Percentiles rank a stretch among this genome's conserved stretches.
phyloP scores from a whole-genome alignment of 768 basidiomycete species.

The Boletellus ananiceps region DNA sequence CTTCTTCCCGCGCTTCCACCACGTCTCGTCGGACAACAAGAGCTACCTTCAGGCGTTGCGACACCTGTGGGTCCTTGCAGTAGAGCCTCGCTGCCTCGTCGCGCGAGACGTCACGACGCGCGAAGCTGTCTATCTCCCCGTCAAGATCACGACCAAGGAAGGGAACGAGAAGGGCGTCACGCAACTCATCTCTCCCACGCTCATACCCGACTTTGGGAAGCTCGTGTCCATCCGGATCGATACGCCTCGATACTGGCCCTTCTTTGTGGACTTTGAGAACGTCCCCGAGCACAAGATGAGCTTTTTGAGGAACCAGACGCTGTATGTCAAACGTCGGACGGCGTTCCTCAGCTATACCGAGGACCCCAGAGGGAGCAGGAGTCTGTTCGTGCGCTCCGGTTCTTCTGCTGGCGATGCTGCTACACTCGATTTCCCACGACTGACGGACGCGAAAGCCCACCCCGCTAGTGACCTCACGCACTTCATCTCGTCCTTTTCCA shows the following conservation, averaged over 20 bases:
- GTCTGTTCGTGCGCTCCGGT: constrained; percentile 84
- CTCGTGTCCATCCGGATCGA: constrained; percentile 82
- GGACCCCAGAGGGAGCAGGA: constrained; percentile 90
- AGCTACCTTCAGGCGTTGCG: constrained; percentile 89
- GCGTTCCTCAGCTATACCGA: constrained; percentile 92
- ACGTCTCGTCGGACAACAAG: constrained; percentile 79
- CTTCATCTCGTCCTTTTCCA: constrained; percentile 85
- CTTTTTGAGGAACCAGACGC: constrained; percentile 71
- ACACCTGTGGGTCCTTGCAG: constrained; percentile 94
- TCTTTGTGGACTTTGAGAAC: constrained; percentile 73
- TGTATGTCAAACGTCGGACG: constrained; percentile 89
- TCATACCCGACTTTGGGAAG: constrained; percentile 84
- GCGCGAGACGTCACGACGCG: constrained; percentile 89
- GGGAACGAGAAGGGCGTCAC: constrained; percentile 57
- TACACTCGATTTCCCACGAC: constrained; percentile 78
- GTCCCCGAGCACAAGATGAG: constrained; percentile 63
- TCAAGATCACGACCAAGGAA: constrained; percentile 80
- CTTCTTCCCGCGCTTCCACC: constrained; percentile 88
- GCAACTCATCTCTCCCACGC: constrained; percentile 85
- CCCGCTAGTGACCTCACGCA: constrained; percentile 73
- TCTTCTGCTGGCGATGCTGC: constrained; percentile 81
- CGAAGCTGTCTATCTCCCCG: constrained; percentile 88
- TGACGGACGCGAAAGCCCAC: constrained; percentile 60
- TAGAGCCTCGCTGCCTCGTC: constrained; percentile 88
- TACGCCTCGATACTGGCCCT: constrained; percentile 94